A percentile compares a stretch with the other conserved stretches of the same genome.
Evolutionary conservation across 441 rosid species (phyloP).

Genomic region (Pelargonium cotyledonis): DNA sequence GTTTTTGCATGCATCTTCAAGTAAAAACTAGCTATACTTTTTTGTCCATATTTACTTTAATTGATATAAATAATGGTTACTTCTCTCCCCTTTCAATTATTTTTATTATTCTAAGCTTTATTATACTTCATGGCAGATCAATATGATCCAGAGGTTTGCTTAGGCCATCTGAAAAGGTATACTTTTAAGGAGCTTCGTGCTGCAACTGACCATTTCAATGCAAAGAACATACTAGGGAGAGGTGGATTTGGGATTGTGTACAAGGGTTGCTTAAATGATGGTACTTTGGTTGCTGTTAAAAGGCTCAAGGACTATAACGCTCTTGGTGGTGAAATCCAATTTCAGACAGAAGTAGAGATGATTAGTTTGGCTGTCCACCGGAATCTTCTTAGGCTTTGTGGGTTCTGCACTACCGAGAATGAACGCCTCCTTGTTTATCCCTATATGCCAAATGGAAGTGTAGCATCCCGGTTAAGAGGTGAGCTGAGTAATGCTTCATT

Average conservation of each 20-base stretch:
- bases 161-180: slow-evolving; percentile 79
- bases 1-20: neutral
- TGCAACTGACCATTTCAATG: slow-evolving; percentile 74
- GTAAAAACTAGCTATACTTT: neutral
- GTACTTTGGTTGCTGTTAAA: slow-evolving; percentile 75
- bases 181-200: slow-evolving; percentile 69
- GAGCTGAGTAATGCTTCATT: too few species aligned
- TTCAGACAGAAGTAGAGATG: slow-evolving; percentile 96
- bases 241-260: slow-evolving; percentile 93
- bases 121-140: slow-evolving; percentile 33
- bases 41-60: neutral
- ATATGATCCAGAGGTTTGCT: slow-evolving; percentile 58
- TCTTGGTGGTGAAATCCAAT: slow-evolving; percentile 78
- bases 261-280: slow-evolving; percentile 74
- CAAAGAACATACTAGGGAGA: slow-evolving; percentile 69
- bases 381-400: slow-evolving; percentile 75
- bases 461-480: slow-evolving; percentile 89
- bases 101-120: slow-evolving; percentile 5
- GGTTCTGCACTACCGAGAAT: slow-evolving; percentile 75
- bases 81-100: neutral
- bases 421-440: slow-evolving; percentile 90
- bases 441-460: slow-evolving; percentile 92
- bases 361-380: slow-evolving; percentile 94
- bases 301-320: slow-evolving; percentile 83
- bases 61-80: neutral